Base-by-base conservation (phyloP, 73 alveolate genomes). In the Paramecium sonneborni region DNA sequence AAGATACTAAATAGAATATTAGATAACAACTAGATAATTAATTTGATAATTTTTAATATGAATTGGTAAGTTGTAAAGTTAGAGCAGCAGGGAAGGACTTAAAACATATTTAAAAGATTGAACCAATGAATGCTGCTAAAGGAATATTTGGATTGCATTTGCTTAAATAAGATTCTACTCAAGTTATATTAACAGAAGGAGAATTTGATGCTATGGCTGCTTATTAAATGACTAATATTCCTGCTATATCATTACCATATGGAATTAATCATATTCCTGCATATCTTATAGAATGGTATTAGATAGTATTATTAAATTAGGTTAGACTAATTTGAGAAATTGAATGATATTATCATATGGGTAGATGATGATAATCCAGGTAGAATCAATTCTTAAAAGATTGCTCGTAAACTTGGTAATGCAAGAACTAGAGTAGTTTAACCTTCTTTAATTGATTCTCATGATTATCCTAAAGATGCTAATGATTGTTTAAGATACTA, bases 171-270 rank as follows among this genome's bases (percentile, higher is more conserved):
- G 92, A 69, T 18, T 93, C 94, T 32, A 85, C 93, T 68, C 93
- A 86, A n/a, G 37, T 97, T 1, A 96, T 97, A 1, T 69, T 97
- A 7, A 97, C 99, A 9, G 99, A 97, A 94, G 99, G 99, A 41
- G 99, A 97, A 91, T 97, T 58, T 91, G 99, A 97, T 95, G 98
- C 99, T 15, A 95, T 97, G 98, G 97, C 98, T 32, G 99, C 96
- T 11, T 58, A 94, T 62, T 92, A 97, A 76, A 96, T 94, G 76
- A 97, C 99, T 18, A 96, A 96, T 5, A 35, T 95, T 37, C 97
- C 97, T 15, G 97, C 98, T 39, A 95, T 97, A 0, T 95, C 98
- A 26, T 84, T 97, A 32, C 99, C 99, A 0, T 93, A 97, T 95
- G 99, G 99, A 11, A 97, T 96, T 10, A 86, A 90, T 90, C 95